Percentiles rank a stretch among this genome's conserved stretches.
These are phyloP conservation scores for Metschnikowia arizonensis DNA, from an alignment of 805 yeast species.

Conservation along the genomic window DNA sequence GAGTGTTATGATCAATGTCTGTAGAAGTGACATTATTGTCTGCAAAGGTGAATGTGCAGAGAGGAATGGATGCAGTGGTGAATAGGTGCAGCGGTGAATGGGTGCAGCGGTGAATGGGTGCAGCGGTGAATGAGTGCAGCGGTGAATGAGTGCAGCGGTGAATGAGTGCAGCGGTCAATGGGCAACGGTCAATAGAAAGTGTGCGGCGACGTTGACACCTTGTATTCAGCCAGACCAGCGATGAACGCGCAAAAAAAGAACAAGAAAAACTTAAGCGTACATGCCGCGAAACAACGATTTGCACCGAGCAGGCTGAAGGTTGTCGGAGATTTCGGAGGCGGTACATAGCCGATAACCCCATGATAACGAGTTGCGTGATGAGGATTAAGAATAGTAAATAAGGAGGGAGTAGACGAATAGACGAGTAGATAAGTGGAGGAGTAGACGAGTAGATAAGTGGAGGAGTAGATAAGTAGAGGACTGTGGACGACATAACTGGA, in stretches of 20 bases:
- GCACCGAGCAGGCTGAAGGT: neutral
- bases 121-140: too few species aligned
- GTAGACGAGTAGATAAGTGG: too few species aligned
- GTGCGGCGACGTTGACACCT: constrained; percentile 3
- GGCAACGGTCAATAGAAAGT: too few species aligned
- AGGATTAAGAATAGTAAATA: neutral
- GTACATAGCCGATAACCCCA: neutral
- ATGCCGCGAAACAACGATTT: constrained; percentile 2
- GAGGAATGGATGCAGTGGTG: neutral
- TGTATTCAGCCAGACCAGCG: neutral
- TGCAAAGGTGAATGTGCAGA: neutral
- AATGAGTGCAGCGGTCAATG: neutral
- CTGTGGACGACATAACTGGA: too few species aligned
- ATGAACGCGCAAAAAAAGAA: neutral
- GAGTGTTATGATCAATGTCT: too few species aligned
- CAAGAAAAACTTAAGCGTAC: constrained; percentile 4
- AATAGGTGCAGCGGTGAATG: neutral
- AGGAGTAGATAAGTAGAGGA: too few species aligned
- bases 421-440: too few species aligned
- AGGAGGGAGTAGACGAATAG: neutral
- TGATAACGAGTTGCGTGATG: neutral
- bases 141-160: too few species aligned
- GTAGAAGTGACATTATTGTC: too few species aligned
- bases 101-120: neutral
- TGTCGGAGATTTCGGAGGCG: constrained; percentile 2